phyloP scores from a whole-genome alignment of 2,329 filamentous ascomycete genomes.

The Pyrenophora teres region DNA sequence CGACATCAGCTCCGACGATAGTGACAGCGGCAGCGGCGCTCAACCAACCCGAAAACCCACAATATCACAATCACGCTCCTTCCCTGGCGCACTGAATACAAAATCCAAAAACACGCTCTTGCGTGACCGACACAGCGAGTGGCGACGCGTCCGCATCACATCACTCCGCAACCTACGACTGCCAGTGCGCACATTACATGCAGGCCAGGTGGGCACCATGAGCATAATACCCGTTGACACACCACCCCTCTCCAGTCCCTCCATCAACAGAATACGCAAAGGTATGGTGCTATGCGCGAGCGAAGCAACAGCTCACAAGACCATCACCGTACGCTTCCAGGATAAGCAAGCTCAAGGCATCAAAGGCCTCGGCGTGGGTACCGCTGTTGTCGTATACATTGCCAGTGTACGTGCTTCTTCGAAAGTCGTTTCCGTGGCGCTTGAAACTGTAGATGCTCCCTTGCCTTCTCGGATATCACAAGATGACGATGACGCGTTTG shows the following conservation, averaged over 20 bases:
- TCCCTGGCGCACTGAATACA: constrained; percentile 52
- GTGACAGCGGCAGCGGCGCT: constrained; percentile 43
- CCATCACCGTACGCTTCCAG: constrained; percentile 69
- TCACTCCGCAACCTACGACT: constrained; percentile 88
- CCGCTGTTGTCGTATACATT: constrained; percentile 79
- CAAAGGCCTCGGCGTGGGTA: constrained; percentile 67
- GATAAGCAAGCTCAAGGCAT: constrained; percentile 59
- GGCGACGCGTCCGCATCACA: constrained; percentile 78
- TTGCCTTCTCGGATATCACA: too few species aligned
- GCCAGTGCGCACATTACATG: constrained; percentile 74
- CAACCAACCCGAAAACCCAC: constrained; percentile 28
- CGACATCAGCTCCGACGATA: constrained; percentile 41
- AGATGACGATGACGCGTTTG: constrained; percentile 53
- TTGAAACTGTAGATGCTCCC: constrained; percentile 2
- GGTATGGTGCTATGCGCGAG: constrained; percentile 78
- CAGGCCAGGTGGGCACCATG: constrained; percentile 87
- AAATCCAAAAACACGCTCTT: constrained; percentile 13
- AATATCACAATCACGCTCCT: constrained; percentile 53
- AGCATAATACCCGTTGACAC: constrained; percentile 64
- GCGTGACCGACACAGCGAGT: constrained; percentile 54
- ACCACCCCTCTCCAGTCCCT: constrained; percentile 31
- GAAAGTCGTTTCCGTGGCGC: constrained; percentile 63
- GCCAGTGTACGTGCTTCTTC: constrained; percentile 85
- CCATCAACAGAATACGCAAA: constrained; percentile 61
- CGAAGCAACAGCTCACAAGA: constrained; percentile 58